Conservation (phyloP, 305 asterid species). For the Andrographis paniculata region DNA sequence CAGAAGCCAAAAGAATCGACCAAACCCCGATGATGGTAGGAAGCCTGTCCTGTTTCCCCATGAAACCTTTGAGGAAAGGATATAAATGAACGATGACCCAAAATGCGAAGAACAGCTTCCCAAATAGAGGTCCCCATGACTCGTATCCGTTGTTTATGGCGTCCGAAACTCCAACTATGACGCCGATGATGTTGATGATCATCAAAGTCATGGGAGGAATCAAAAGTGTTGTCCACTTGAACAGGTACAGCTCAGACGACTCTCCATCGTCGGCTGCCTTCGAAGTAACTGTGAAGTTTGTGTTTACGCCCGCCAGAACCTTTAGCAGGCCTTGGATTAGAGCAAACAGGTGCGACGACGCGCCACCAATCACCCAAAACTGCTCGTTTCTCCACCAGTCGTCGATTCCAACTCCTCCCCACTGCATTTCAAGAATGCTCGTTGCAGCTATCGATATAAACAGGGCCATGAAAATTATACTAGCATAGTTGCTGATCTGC, state of each 20-base stretch:
- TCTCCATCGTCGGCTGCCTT: constrained; percentile 94
- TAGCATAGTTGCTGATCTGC: constrained; percentile 94
- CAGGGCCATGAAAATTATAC: constrained; percentile 73
- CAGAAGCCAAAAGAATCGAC: constrained; percentile 92
- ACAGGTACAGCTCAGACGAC: constrained; percentile 76
- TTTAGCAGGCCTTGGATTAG: constrained; percentile 88
- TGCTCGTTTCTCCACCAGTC: constrained; percentile 98
- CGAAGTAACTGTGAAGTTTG: constrained; percentile 90
- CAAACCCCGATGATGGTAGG: constrained; percentile 88
- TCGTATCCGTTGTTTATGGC: constrained; percentile 89
- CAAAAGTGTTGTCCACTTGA: constrained; percentile 89
- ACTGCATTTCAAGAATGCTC: constrained; percentile 75
- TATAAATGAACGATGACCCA: constrained; percentile 94
- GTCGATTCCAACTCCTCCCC: constrained; percentile 88
- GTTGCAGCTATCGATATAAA: constrained; percentile 79
- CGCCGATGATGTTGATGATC: constrained; percentile 82
- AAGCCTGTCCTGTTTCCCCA: constrained; percentile 73
- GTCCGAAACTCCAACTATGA: constrained; percentile 66
- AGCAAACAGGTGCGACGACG: constrained; percentile 80
- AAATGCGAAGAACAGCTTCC: constrained; percentile 81
- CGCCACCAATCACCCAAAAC: constrained; percentile 98
- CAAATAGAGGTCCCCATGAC: constrained; percentile 94
- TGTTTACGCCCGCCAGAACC: constrained; percentile 79
- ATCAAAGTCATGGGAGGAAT: constrained; percentile 78
- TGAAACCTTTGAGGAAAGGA: constrained; percentile 92